Percentiles rank a stretch among this genome's conserved stretches.
Evolutionary conservation across 2,329 filamentous ascomycete genomes (phyloP).

Genomic region (Sporothrix brunneoviolacea): DNA sequence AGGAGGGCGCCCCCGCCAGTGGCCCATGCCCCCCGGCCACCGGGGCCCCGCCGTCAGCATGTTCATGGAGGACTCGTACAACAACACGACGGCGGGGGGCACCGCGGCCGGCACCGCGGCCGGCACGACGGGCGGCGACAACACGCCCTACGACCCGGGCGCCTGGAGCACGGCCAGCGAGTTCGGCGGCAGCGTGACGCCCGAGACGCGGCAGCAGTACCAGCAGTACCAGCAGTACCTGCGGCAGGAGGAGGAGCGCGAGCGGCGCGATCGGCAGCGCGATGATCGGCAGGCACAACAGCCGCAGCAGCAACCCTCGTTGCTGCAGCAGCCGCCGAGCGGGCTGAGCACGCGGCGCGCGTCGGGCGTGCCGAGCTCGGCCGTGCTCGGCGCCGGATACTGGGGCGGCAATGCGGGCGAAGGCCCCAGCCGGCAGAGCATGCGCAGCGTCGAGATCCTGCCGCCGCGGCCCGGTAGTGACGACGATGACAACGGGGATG

Average conservation of each 20-base stretch:
- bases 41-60: conserved; percentile 22
- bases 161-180: conserved; percentile 27
- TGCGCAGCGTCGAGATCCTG: neutral
- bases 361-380: conserved; percentile 17
- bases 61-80: conserved; percentile 20
- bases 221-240: conserved; percentile 20
- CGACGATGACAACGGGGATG: neutral
- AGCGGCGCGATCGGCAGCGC: neutral
- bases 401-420: neutral
- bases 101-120: neutral
- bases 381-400: conserved; percentile 9
- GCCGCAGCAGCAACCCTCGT: neutral
- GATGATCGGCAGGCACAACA: too few relatives aligned
- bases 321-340: conserved; percentile 1
- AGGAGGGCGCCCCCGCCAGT: conserved; percentile 18
- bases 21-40: conserved; percentile 26
- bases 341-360: conserved; percentile 20
- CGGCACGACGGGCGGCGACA: too few relatives aligned
- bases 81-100: conserved; percentile 15
- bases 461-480: neutral
- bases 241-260: neutral
- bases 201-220: conserved; percentile 29
- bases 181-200: conserved; percentile 23
- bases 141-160: too few relatives aligned
- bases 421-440: neutral